These are phyloP conservation scores for Xylaria sp. DNA, from an alignment of 2,329 filamentous ascomycete genomes.

Conservation along the genomic window DNA sequence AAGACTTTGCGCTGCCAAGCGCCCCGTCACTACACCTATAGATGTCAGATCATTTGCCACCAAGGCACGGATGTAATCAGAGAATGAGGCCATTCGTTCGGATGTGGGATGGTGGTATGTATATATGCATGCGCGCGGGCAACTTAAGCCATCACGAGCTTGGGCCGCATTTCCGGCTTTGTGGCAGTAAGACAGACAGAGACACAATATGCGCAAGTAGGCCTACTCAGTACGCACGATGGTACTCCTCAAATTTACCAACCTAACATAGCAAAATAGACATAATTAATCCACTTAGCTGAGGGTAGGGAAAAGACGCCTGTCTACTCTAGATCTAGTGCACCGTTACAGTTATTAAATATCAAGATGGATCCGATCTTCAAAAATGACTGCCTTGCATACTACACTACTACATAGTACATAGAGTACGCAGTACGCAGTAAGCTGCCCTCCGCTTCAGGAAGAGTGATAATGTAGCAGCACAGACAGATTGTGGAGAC, in stretches of 20 bases:
- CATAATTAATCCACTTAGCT: conserved; percentile 15
- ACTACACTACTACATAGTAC: background rate
- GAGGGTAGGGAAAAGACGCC: background rate
- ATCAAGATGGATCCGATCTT: background rate
- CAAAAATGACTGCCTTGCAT: background rate
- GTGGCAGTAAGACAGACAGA: conserved; percentile 8
- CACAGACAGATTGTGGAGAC: conserved; percentile 17
- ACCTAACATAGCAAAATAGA: background rate
- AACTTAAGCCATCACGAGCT: conserved; percentile 10
- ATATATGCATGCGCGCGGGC: conserved; percentile 31
- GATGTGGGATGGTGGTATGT: conserved; percentile 15
- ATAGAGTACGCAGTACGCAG: no score
- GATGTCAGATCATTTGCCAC: conserved; percentile 14
- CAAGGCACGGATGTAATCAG: conserved; percentile 3
- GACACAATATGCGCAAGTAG: background rate
- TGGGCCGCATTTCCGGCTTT: conserved; percentile 21
- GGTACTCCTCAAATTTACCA: background rate
- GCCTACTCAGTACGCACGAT: background rate
- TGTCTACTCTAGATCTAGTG: conserved; percentile 1
- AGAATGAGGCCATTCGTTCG: conserved; percentile 8
- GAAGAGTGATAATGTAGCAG: background rate
- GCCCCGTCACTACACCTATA: background rate
- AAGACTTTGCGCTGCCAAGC: conserved; percentile 22
- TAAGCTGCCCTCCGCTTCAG: background rate
- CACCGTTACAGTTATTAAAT: background rate